Evolutionary conservation across 2,329 filamentous ascomycete species (phyloP).

Genomic region (Alternaria brassicicola): DNA sequence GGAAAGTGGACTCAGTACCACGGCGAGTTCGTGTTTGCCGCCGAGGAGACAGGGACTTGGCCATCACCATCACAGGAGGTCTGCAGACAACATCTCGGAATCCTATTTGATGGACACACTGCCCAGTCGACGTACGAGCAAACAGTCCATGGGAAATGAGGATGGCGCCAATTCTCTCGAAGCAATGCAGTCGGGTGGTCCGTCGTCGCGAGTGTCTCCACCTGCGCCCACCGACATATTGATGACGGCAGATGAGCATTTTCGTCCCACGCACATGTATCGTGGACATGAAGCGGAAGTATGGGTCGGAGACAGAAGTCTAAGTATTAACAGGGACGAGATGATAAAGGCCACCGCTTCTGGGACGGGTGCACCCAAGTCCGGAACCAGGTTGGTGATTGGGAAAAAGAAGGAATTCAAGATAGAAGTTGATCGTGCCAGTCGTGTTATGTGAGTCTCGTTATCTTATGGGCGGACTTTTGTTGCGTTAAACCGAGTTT

Average conservation of each 20-base stretch:
- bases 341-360: constrained; percentile 2
- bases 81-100: constrained; percentile 13
- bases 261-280: constrained; percentile 30
- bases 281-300: constrained; percentile 30
- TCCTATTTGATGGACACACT: constrained; percentile 23
- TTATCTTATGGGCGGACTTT: background rate
- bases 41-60: background rate
- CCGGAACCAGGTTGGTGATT: constrained; percentile 34
- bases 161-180: background rate
- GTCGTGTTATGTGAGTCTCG: constrained; percentile 10
- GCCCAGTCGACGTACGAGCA: constrained; percentile 11
- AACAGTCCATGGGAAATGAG: constrained; percentile 2
- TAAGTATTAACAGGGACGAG: constrained; percentile 24
- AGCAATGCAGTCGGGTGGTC: background rate
- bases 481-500: background rate
- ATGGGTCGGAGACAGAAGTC: constrained; percentile 27
- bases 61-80: background rate
- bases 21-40: background rate
- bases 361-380: background rate
- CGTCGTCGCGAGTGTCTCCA: constrained; percentile 16
- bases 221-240: background rate
- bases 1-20: background rate
- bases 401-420: constrained; percentile 41
- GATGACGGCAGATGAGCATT: constrained; percentile 26
- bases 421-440: constrained; percentile 35